A percentile compares a stretch with the other conserved stretches of the same genome.
phyloP scores from a whole-genome alignment of 345 rosid genomes.

The Arabidopsis thaliana region DNA sequence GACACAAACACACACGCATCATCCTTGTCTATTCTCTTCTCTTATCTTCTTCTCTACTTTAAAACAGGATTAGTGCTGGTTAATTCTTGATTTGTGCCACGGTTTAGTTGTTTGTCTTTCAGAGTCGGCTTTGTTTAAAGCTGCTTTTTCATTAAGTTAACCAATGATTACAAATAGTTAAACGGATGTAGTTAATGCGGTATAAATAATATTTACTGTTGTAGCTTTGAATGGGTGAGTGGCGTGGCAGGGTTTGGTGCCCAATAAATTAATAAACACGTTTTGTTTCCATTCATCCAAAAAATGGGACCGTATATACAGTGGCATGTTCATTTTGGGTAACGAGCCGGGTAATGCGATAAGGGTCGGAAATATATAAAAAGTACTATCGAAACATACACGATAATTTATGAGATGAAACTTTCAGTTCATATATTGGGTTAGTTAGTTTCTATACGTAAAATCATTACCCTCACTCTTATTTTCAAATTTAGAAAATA shows the following conservation, averaged over 20 bases:
- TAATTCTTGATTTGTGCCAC: not conserved
- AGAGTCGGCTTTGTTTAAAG: not conserved
- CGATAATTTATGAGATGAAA: too few species aligned
- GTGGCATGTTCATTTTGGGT: conserved; percentile 1
- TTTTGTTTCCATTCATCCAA: not conserved
- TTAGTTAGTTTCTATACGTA: too few species aligned
- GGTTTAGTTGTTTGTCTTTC: not conserved
- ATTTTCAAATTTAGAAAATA: too few species aligned
- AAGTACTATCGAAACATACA: not conserved
- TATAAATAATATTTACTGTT: not conserved
- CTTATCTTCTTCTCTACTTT: not conserved
- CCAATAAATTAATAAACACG: not conserved
- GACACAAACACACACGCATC: not conserved
- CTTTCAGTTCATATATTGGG: too few species aligned
- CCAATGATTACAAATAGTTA: not conserved
- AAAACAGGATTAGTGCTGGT: not conserved
- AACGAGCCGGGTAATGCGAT: not conserved
- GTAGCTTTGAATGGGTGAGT: conserved; percentile 3
- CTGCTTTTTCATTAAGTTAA: not conserved
- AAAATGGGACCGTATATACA: not conserved
- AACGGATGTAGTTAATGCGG: not conserved
- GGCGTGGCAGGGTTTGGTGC: not conserved
- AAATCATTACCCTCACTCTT: too few species aligned
- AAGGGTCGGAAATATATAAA: not conserved
- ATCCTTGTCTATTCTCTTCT: not conserved